These are phyloP conservation scores for Nicotiana benthamiana DNA, from an alignment of 257 asterid genomes.

Conservation along the genomic window DNA sequence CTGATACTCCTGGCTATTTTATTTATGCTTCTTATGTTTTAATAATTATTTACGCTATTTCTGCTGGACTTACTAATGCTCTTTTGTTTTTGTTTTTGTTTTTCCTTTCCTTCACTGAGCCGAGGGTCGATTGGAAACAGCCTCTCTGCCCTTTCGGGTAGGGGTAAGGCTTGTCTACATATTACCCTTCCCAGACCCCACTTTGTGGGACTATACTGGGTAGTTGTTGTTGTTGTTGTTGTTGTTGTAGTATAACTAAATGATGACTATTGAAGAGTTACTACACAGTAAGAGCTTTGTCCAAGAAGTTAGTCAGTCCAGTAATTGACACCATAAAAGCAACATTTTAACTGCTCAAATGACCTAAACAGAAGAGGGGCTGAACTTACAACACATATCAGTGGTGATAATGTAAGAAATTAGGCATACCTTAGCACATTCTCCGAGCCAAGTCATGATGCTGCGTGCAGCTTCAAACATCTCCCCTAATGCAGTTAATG, in stretches of 20 bases:
- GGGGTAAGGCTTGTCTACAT: too few species aligned
- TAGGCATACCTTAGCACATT: constrained; percentile 79
- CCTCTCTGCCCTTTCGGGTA: too few species aligned
- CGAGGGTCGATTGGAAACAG: too few species aligned
- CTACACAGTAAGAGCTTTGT: background rate
- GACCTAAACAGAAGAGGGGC: background rate
- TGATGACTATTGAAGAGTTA: background rate
- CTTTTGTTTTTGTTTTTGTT: too few species aligned
- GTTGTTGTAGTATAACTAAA: background rate
- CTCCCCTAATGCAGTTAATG: constrained; percentile 83
- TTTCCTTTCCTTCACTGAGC: too few species aligned
- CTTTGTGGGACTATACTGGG: too few species aligned
- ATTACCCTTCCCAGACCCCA: too few species aligned
- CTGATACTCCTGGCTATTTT: too few species aligned
- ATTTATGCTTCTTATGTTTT: too few species aligned
- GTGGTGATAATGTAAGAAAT: background rate
- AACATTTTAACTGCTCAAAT: background rate
- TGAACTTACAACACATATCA: background rate
- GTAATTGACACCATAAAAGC: background rate
- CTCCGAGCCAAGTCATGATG: constrained; percentile 97
- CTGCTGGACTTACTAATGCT: too few species aligned
- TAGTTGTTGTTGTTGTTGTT: too few species aligned
- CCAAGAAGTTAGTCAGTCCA: background rate
- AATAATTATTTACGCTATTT: too few species aligned
- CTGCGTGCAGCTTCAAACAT: constrained; percentile 94